A percentile compares a stretch with the other conserved stretches of the same genome.
Conservation (phyloP, 495 filamentous ascomycete species). For the Hyaloscypha variabilis region DNA sequence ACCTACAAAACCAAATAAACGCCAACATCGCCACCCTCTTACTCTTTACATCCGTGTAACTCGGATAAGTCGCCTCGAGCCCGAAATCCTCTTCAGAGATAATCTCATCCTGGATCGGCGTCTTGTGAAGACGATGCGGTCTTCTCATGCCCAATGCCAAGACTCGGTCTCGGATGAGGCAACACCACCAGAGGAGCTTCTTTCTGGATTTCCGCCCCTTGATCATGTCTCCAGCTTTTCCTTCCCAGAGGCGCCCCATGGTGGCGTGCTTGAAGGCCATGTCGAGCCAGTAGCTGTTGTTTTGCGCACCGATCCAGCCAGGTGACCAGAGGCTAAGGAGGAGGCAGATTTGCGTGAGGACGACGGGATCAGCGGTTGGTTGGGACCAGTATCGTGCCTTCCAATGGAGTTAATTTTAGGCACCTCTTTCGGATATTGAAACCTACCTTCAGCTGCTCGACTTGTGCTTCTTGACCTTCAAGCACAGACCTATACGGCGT, state of each 20-base stretch:
- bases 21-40: constrained; percentile 9
- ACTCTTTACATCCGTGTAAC: constrained; percentile 10
- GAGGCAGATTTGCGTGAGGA: constrained; percentile 18
- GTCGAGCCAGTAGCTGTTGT: constrained; percentile 25
- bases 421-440: no score
- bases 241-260: constrained; percentile 7
- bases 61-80: constrained; percentile 9
- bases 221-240: neutral
- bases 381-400: constrained; percentile 22
- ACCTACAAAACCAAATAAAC: constrained; percentile 23
- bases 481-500: constrained; percentile 19
- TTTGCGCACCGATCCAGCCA: constrained; percentile 14
- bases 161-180: constrained; percentile 21
- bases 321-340: constrained; percentile 20
- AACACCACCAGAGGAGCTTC: constrained; percentile 23
- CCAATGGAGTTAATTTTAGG: no score
- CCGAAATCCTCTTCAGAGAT: constrained; percentile 21
- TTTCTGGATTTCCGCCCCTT: neutral
- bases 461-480: constrained; percentile 18
- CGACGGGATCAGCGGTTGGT: constrained; percentile 14
- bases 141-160: constrained; percentile 22
- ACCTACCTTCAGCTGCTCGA: constrained; percentile 12
- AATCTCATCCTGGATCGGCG: constrained; percentile 11
- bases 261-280: constrained; percentile 23
- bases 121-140: constrained; percentile 19